A percentile compares a stretch with the other conserved stretches of the same genome.
Conservation (phyloP, 1,284 basidiomycete genomes). For the Gymnopus androsaceus region DNA sequence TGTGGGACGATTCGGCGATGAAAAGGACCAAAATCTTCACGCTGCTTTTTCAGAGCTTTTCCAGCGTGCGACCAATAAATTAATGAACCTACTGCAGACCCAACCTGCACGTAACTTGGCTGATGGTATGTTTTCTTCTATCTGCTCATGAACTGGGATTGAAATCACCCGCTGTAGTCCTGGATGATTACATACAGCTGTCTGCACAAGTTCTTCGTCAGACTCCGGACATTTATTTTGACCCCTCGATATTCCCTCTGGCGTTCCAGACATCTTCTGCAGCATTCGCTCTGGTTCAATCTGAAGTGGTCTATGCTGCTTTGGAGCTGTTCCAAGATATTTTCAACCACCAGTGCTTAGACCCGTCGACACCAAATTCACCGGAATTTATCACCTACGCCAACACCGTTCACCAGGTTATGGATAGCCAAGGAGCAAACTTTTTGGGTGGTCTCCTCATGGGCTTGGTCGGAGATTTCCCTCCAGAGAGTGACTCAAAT, state of each 20-base stretch:
- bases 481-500: constrained; percentile 78
- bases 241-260: constrained; percentile 72
- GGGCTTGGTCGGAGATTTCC: constrained; percentile 85
- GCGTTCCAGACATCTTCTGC: constrained; percentile 78
- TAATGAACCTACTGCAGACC: constrained; percentile 67
- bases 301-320: constrained; percentile 79
- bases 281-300: constrained; percentile 77
- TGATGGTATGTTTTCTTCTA: constrained; percentile 61
- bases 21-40: constrained; percentile 54
- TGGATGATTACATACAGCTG: constrained; percentile 94
- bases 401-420: constrained; percentile 62
- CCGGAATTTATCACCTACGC: constrained; percentile 68
- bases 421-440: constrained; percentile 76
- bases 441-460: constrained; percentile 73
- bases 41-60: constrained; percentile 66
- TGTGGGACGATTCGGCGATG: constrained; percentile 71
- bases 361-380: constrained; percentile 47
- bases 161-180: constrained; percentile 54
- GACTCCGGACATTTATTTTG: constrained; percentile 77
- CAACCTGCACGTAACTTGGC: constrained; percentile 75
- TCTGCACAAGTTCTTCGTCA: constrained; percentile 70
- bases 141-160: constrained; percentile 15
- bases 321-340: constrained; percentile 80
- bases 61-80: constrained; percentile 72
- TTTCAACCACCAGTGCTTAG: constrained; percentile 72